These are phyloP conservation scores for Hyaloscypha finlandica DNA, from an alignment of 495 filamentous ascomycete species.

Conservation along the genomic window DNA sequence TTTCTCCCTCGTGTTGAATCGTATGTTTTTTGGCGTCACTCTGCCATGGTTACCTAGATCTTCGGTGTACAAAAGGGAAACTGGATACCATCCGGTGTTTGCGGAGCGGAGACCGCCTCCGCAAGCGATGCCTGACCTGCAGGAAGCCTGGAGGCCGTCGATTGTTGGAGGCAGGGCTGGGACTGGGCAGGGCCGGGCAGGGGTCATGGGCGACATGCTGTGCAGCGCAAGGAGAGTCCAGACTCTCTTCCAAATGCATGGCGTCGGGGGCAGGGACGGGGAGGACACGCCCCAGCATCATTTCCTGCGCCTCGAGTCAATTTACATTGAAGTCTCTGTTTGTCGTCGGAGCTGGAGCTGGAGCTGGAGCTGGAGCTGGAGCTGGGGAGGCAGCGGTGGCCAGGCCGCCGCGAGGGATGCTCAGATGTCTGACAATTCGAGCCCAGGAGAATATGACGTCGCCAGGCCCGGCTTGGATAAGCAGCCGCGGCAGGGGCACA, in stretches of 20 bases:
- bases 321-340: not conserved
- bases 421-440: not conserved
- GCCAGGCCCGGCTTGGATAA: not conserved
- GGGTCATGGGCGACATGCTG: not conserved
- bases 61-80: not conserved
- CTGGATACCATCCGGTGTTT: not conserved
- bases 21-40: not conserved
- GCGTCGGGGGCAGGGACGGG: not conserved
- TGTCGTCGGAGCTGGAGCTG: not conserved
- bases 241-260: not conserved
- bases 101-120: not conserved
- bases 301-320: not conserved
- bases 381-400: not conserved
- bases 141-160: too few species aligned
- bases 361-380: not conserved
- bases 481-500: too few species aligned
- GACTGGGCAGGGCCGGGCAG: not conserved
- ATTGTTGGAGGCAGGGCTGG: too few species aligned
- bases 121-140: not conserved
- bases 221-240: not conserved
- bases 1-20: not conserved
- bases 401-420: not conserved
- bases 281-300: not conserved
- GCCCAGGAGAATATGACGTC: not conserved
- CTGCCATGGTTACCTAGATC: not conserved